Evolutionary conservation across 768 basidiomycete species (phyloP).

Genomic region (Phallus indusiatus): DNA sequence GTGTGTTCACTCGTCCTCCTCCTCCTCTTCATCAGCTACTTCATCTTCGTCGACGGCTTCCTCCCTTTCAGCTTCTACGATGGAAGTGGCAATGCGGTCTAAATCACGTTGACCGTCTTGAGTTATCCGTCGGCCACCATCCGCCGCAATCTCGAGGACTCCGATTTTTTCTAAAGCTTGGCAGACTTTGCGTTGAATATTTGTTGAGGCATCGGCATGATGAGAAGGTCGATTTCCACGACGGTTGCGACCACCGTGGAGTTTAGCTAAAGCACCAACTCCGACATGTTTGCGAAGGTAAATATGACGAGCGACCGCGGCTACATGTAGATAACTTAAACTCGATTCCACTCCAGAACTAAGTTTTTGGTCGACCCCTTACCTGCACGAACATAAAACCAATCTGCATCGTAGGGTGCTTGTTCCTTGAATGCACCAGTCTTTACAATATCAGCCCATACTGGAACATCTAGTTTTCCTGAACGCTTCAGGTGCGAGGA

Average conservation of each 20-base stretch:
- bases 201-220: constrained; percentile 77
- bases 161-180: constrained; percentile 98
- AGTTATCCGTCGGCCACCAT: constrained; percentile 91
- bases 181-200: constrained; percentile 91
- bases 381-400: constrained; percentile 99
- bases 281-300: constrained; percentile 98
- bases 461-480: constrained; percentile 98
- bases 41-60: constrained; percentile 62
- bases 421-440: constrained; percentile 97
- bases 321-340: constrained; percentile 28
- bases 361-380: constrained; percentile 23
- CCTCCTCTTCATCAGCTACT: constrained; percentile 46
- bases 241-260: constrained; percentile 92
- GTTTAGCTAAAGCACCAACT: constrained; percentile 87
- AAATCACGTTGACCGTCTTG: constrained; percentile 96
- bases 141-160: constrained; percentile 86
- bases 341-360: background rate
- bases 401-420: constrained; percentile 97
- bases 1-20: constrained; percentile 35
- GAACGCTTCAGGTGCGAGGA: constrained; percentile 94
- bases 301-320: constrained; percentile 96
- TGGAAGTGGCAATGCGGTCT: constrained; percentile 87
- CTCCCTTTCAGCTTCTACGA: constrained; percentile 69
- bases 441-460: constrained; percentile 98
- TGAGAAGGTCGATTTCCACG: constrained; percentile 96